Evolutionary conservation across 148 eudicot genomes (phyloP).

Genomic region (Heliosperma pusillum): DNA sequence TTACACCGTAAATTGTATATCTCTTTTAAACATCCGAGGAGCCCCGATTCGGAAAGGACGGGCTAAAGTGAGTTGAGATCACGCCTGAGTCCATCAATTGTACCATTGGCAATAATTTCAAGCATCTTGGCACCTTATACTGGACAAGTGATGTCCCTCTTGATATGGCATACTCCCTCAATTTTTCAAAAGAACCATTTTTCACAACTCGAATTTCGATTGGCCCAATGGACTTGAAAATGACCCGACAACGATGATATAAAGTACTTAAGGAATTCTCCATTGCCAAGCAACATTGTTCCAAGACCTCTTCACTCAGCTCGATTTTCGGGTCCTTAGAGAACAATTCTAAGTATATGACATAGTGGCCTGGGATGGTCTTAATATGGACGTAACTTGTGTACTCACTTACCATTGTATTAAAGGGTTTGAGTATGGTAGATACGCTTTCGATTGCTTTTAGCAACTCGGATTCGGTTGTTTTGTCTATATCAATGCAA

Average conservation of each 20-base stretch:
- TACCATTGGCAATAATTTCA: conserved; percentile 22
- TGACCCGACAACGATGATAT: conserved; percentile 38
- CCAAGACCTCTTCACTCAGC: too few relatives aligned
- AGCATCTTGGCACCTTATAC: conserved; percentile 36
- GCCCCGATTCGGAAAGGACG: conserved; percentile 35
- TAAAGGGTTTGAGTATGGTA: conserved; percentile 8
- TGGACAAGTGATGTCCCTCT: conserved; percentile 46
- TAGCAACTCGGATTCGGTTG: too few relatives aligned
- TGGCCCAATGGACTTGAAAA: conserved; percentile 40
- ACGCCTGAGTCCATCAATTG: conserved; percentile 37
- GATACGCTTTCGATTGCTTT: conserved; percentile 24
- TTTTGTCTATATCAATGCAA: too few relatives aligned
- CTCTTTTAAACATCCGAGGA: conserved; percentile 11
- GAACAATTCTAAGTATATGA: conserved; percentile 40
- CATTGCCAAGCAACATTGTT: too few relatives aligned
- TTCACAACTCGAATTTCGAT: conserved; percentile 43
- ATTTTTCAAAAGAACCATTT: conserved; percentile 42
- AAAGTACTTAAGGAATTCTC: conserved; percentile 39
- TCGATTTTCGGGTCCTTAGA: conserved; percentile 5
- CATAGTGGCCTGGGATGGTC: conserved; percentile 44
- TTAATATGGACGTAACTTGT: conserved; percentile 41
- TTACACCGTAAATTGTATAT: too few relatives aligned
- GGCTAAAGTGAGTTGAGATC: conserved; percentile 43
- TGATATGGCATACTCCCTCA: conserved; percentile 45
- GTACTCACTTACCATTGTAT: conserved; percentile 35